Evolutionary conservation across 2,329 filamentous ascomycete genomes (phyloP), one percentile per base, ranked within the genome.

Genomic region (Neonectria punicea): DNA sequence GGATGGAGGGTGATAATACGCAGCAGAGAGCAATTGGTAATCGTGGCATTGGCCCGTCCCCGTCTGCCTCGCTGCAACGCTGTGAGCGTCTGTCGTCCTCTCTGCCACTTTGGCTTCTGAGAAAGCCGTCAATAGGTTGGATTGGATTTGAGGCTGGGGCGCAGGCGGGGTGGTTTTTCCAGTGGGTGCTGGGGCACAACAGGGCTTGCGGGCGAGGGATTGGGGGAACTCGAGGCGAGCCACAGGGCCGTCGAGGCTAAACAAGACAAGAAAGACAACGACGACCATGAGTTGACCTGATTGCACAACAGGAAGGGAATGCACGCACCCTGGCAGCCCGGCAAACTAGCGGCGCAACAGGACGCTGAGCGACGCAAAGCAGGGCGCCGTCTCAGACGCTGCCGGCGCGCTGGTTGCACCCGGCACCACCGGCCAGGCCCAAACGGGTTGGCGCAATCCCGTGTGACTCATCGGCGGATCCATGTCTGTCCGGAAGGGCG

Each of bases 381-480:
- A 72, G 44, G 62, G 68, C 69, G 70, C 70, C 67, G 68, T 70
- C 70, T 70, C 47, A 68, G 68, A 62, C 55, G 46, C 62, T 70
- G 61, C 25, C 25, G 70, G 65, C 65, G 67, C 68, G 70, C 63
- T 66, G 65, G 59, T 57, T 53, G 62, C 54, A 57, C 58, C 71
- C 65, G 65, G 59, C 58, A 60, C 51, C 25, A 54, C 56, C 73
- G 75, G 73, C 72, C 70, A 77, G 71, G 67, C 77, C 70, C 30
- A 72, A 76, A 65, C 28, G 54, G 74, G 69, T 68, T 76, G 72
- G 73, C 70, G 69, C 47, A 2, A 56, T 73, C 73, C 70, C 71
- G 72, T 79, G 76, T 79, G 77, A 79, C 69, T 79, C 77, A 79
- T 75, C 70, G 72, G 71, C 70, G 70, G 72, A 57, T 71, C 74